These are phyloP conservation scores for Neonectria magnoliae DNA, from an alignment of 2,329 filamentous ascomycete genomes.

Conservation along the genomic window DNA sequence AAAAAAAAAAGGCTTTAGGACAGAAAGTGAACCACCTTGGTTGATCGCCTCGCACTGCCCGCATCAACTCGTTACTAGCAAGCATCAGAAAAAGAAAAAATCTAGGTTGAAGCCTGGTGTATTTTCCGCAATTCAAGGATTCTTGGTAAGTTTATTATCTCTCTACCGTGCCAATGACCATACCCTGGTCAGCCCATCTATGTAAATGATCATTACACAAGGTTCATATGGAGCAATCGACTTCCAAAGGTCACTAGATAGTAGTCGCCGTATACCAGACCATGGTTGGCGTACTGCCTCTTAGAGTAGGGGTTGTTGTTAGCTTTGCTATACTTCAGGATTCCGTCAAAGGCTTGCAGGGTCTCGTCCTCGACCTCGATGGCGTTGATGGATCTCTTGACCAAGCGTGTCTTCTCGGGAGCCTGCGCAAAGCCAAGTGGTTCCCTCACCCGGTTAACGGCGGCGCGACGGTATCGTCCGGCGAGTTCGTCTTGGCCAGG, in stretches of 20 bases:
- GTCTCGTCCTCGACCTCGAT: background rate
- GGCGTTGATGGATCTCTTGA: no score
- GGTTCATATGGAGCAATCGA: conserved; percentile 48
- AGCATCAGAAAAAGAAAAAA: no score
- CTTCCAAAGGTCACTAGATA: conserved; percentile 59
- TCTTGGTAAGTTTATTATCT: background rate
- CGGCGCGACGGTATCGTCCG: conserved; percentile 39
- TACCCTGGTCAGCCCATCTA: no score
- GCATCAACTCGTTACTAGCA: no score
- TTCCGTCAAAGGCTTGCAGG: conserved; percentile 39
- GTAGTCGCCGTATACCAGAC: conserved; percentile 61
- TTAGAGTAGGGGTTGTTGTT: conserved; percentile 46
- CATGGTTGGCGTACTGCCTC: conserved; percentile 48
- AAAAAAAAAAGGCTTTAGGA: no score
- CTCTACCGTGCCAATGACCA: no score
- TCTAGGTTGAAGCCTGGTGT: no score
- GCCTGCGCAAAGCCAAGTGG: conserved; percentile 37
- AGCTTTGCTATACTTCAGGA: conserved; percentile 46
- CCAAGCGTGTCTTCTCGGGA: conserved; percentile 37
- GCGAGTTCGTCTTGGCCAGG: conserved; percentile 25
- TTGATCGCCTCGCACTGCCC: no score
- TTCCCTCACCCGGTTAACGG: conserved; percentile 45
- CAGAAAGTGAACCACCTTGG: no score
- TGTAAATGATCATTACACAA: no score
- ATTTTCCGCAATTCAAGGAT: background rate